Base-by-base conservation (phyloP, 2,329 filamentous ascomycete genomes). In the Aspergillus sp. region DNA sequence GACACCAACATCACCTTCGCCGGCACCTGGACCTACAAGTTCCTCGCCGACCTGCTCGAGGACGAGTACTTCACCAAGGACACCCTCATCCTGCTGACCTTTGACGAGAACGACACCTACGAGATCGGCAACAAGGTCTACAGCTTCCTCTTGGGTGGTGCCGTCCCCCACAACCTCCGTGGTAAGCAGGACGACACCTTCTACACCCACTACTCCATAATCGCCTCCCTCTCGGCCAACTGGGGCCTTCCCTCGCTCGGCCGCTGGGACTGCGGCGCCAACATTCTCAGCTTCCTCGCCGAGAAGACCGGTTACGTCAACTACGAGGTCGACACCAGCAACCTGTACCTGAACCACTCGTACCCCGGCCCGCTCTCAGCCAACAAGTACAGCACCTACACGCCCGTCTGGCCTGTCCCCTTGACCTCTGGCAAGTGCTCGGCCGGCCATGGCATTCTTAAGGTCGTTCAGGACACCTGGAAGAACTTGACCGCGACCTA, bases 61-160 rank as follows among this genome's bases (percentile, higher is more conserved):
- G 80, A 94, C 73, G 72, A 77, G 45, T 81, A 86, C 59, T 93
- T 94, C 72, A 89, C 87, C 82, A 75, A 88, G 38, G 84, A 88
- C 64, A 93, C 89, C 0, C 80, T 93, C 1, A 81, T 94, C n/a
- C 76, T 93, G 5, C 71, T 94, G 56, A 92, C 85, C n/a, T 94
- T 90, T 64, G 90, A 95, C 59, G 90, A 94, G 75, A 90, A 87
- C 71, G 81, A 88, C 61, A 85, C 82, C 9, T 91, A 91, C 71
- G 73, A 77, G 13, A 74, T 78, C 23, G 81, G 81, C 60, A 94
- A 93, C 79, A 78, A 79, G 32, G 79, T 94, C 54, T 81, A 88
- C 55, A 83, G 77, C 55, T 79, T 94, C 58, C 79, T 94, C 0
- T 75, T 95, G 1, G 90, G 90, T n/a, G 88, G 88, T 55, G 87